phyloP scores from a whole-genome alignment of 2,329 filamentous ascomycete genomes.

The Fusarium xylarioides region DNA sequence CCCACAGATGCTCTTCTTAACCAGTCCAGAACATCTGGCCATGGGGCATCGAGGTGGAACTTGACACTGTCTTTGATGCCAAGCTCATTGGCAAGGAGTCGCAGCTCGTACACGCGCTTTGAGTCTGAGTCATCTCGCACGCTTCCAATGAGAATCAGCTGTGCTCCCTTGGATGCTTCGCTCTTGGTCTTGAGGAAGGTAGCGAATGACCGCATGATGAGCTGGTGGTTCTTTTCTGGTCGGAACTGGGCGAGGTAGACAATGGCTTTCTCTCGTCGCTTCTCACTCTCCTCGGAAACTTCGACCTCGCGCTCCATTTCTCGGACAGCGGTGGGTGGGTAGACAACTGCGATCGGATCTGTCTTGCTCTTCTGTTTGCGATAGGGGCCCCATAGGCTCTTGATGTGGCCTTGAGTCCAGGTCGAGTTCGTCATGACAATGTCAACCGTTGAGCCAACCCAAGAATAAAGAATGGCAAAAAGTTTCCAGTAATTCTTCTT shows the following conservation, averaged over 20 bases:
- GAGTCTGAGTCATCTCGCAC: conserved; percentile 87
- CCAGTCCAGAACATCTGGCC: conserved; percentile 86
- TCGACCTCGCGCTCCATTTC: conserved; percentile 81
- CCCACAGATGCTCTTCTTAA: conserved; percentile 81
- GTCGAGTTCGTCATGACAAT: conserved; percentile 97
- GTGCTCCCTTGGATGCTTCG: conserved; percentile 63
- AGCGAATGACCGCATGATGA: conserved; percentile 86
- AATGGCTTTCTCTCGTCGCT: conserved; percentile 73
- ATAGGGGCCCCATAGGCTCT: conserved; percentile 77
- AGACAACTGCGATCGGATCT: conserved; percentile 77
- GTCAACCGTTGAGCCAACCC: conserved; percentile 84
- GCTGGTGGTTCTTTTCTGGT: conserved; percentile 93
- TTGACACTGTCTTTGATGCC: conserved; percentile 84
- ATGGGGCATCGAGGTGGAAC: conserved; percentile 90
- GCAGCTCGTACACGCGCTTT: conserved; percentile 86
- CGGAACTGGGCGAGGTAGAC: conserved; percentile 98
- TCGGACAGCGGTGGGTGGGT: conserved; percentile 89
- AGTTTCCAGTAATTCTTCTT: conserved; percentile 88
- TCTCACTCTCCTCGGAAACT: conserved; percentile 74
- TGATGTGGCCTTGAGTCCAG: conserved; percentile 90
- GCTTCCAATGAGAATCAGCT: conserved; percentile 86
- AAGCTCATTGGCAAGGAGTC: conserved; percentile 86
- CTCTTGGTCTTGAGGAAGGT: conserved; percentile 70
- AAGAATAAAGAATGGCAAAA: conserved; percentile 85
- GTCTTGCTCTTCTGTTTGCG: conserved; percentile 56